Conservation (phyloP, 2,329 filamentous ascomycete genomes). For the Trematosphaeria pertusa region DNA sequence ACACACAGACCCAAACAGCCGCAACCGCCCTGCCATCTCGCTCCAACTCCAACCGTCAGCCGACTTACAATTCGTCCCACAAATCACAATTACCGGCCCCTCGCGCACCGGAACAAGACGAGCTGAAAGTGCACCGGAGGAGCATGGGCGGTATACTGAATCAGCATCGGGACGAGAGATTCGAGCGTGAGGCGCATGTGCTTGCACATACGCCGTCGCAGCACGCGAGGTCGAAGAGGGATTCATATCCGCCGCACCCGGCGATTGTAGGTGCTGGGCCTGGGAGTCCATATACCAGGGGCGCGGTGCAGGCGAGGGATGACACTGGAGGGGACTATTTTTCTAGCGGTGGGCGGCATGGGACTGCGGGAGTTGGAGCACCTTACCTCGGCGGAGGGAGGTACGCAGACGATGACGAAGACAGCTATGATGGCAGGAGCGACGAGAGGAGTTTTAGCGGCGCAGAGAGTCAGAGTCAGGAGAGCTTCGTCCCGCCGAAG, state of each 20-base stretch:
- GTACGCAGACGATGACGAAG: constrained; percentile 39
- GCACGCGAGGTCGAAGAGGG: constrained; percentile 30
- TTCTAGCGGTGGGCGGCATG: constrained; percentile 28
- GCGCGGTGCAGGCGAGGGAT: constrained; percentile 37
- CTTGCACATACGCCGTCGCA: constrained; percentile 29
- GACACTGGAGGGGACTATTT: constrained; percentile 42
- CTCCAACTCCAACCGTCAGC: constrained; percentile 31
- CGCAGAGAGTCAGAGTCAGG: constrained; percentile 37
- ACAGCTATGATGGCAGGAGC: constrained; percentile 32
- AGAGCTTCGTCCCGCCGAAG: constrained; percentile 42
- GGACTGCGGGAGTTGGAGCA: constrained; percentile 37
- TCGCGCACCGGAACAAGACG: constrained; percentile 17
- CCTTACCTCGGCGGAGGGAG: constrained; percentile 37
- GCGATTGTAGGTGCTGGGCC: constrained; percentile 46
- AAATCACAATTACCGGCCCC: constrained; percentile 39
- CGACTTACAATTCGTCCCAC: constrained; percentile 43
- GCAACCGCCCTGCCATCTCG: constrained; percentile 27
- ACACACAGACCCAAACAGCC: constrained; percentile 23
- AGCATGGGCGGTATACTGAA: constrained; percentile 45
- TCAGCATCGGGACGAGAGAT: constrained; percentile 34
- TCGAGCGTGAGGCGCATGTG: constrained; percentile 41
- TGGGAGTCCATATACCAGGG: constrained; percentile 38
- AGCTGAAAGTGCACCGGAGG: constrained; percentile 31
- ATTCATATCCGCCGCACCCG: constrained; percentile 44
- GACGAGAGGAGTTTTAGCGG: constrained; percentile 26